Evolutionary conservation across 31 red algal genomes (phyloP), one percentile per base, ranked within the genome.

Genomic region (Bonnemaisonia californica): DNA sequence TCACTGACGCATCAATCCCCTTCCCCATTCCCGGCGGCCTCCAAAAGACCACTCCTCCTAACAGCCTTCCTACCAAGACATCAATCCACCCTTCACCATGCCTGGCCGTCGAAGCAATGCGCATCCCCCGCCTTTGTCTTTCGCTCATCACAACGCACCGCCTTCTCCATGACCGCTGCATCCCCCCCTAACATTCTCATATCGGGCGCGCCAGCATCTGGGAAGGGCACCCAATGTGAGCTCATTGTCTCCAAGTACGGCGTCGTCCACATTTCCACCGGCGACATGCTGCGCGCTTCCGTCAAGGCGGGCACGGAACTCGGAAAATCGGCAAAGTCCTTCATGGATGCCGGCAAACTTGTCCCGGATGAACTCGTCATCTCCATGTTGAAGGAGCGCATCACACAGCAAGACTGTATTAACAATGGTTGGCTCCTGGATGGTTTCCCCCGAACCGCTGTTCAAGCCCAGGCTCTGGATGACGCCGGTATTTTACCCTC

Each of bases 301-400:
- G 82, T 99, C 19, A 54, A 54, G 31, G 56, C 56, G 19, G 65
- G 74, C 27, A 88, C 93, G 8, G 60, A 75, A 5, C 75, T 99
- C 19, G 97, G 97, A 23, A 71, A 84, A 39, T 54, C 90, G 51
- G 89, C 76, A 3, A 90, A 89, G 35, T 56, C 73, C 1, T 93
- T 77, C 60, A 93, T 99, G 93, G 81, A 92, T 23, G 48, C 77
- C 1, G 97, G 97, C 2, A 55, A 86, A 34, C 94, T 99, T 37
- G 93, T 99, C 31, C 84, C 97, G 16, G 97, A 99, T 87, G 89
- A 99, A 31, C 79, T 99, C 31, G 85, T 95, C 27, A 89, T 99
- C 28, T 78, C 67, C 26, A 93, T 99, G 80, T 56, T 99, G 19
- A 86, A 91, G 56, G 81, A 86, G 27, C 86, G 97, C 42, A 75